These are phyloP conservation scores for Arthrobotrys sinensis DNA, from an alignment of 2,329 filamentous ascomycete species.

Conservation along the genomic window DNA sequence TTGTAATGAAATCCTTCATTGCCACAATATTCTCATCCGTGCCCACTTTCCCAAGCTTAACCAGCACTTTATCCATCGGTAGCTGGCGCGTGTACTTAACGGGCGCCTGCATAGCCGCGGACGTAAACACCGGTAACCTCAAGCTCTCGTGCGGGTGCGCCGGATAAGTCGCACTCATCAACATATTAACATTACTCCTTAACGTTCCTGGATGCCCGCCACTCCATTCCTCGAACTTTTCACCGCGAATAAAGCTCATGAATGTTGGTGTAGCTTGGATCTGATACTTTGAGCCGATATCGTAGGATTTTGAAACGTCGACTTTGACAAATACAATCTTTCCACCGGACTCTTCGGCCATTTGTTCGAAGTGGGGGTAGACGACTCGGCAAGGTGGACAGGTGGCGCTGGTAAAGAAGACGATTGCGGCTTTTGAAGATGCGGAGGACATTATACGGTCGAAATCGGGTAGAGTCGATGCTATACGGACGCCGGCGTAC, in stretches of 20 bases:
- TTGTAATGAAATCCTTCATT: constrained; percentile 80
- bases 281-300: constrained; percentile 76
- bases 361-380: constrained; percentile 84
- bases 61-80: constrained; percentile 83
- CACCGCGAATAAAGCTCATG: constrained; percentile 83
- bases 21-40: constrained; percentile 75
- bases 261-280: constrained; percentile 89
- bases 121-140: constrained; percentile 79
- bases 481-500: constrained; percentile 74
- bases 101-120: constrained; percentile 75
- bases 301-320: constrained; percentile 79
- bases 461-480: constrained; percentile 75
- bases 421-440: constrained; percentile 78
- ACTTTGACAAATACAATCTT: constrained; percentile 84
- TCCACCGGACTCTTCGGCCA: constrained; percentile 80
- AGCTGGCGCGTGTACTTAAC: constrained; percentile 84
- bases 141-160: constrained; percentile 82
- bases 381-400: constrained; percentile 87
- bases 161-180: constrained; percentile 70
- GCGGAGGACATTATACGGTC: constrained; percentile 75
- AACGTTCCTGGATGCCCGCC: constrained; percentile 81
- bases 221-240: constrained; percentile 83
- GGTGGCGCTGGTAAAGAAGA: constrained; percentile 93
- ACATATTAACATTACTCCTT: constrained; percentile 78
- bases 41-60: constrained; percentile 80